Percentiles rank a stretch among this genome's conserved stretches.
Conservation (phyloP, 208 protist genomes). For the Leishmania guyanensis region DNA sequence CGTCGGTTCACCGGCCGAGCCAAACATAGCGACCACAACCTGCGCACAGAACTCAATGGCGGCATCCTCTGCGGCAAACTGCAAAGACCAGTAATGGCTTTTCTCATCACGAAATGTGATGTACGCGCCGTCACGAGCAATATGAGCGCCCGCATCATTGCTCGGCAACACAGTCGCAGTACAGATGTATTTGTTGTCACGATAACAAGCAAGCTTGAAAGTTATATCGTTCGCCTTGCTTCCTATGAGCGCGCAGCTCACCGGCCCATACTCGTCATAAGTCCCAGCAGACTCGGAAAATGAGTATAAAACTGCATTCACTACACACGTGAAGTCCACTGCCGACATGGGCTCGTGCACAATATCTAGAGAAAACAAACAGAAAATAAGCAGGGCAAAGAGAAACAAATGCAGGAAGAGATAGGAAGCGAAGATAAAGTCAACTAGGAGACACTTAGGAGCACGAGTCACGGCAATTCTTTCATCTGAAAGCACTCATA, state of each 20-base stretch:
- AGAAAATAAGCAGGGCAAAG: neutral
- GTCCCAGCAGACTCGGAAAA: constrained; percentile 42
- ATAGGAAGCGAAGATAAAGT: neutral
- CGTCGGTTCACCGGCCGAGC: constrained; percentile 52
- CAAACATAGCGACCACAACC: constrained; percentile 73
- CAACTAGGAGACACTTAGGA: neutral
- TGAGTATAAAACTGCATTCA: constrained; percentile 50
- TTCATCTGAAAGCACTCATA: neutral
- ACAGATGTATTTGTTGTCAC: constrained; percentile 74
- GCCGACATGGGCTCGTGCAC: constrained; percentile 5
- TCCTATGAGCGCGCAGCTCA: constrained; percentile 66
- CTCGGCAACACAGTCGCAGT: constrained; percentile 59
- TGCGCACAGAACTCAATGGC: constrained; percentile 63
- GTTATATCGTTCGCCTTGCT: constrained; percentile 33
- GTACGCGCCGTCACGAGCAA: constrained; percentile 61
- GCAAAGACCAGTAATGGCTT: constrained; percentile 63
- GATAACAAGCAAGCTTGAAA: constrained; percentile 83
- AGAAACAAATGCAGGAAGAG: neutral
- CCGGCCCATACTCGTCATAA: constrained; percentile 60
- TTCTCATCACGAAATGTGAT: constrained; percentile 76
- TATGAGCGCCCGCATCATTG: constrained; percentile 66
- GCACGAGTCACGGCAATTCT: neutral
- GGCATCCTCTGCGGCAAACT: constrained; percentile 46
- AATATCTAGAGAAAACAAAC: neutral
- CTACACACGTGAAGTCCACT: constrained; percentile 53